A percentile compares a stretch with the other conserved stretches of the same genome.
phyloP scores from a whole-genome alignment of 2,329 filamentous ascomycete species.

The Neonectria hederae region DNA sequence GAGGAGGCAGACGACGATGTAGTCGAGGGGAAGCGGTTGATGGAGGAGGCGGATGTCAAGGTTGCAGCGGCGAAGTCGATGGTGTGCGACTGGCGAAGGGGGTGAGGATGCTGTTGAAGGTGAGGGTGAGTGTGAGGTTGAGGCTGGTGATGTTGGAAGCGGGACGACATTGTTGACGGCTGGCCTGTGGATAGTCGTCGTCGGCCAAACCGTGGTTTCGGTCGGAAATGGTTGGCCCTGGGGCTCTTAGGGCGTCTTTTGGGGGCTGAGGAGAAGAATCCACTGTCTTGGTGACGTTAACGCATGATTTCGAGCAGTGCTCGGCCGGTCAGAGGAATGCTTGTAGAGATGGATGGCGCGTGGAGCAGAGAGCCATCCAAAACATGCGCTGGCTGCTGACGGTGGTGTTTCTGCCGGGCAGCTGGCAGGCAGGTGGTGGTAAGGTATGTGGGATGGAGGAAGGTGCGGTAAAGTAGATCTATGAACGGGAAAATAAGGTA shows the following conservation, averaged over 20 bases:
- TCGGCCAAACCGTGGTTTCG: constrained; percentile 33
- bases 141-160: constrained; percentile 40
- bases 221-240: constrained; percentile 17
- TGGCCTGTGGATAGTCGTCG: constrained; percentile 34
- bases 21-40: constrained; percentile 73
- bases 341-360: constrained; percentile 26
- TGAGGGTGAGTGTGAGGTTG: constrained; percentile 28
- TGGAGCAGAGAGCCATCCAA: constrained; percentile 34
- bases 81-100: constrained; percentile 64
- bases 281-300: constrained; percentile 41
- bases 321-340: constrained; percentile 35
- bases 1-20: constrained; percentile 78
- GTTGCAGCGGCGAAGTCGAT: constrained; percentile 56
- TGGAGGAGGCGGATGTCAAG: constrained; percentile 39
- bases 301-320: constrained; percentile 45
- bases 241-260: constrained; percentile 17
- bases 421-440: constrained; percentile 16
- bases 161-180: constrained; percentile 62
- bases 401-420: constrained; percentile 10
- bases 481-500: constrained; percentile 6
- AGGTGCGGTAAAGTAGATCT: constrained; percentile 2
- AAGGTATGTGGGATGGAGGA: constrained; percentile 7
- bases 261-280: constrained; percentile 30
- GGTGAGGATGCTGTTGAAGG: constrained; percentile 33
- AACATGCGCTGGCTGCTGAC: constrained; percentile 34